Base-by-base conservation (phyloP, 768 basidiomycete species). In the Kwoniella sp. region DNA sequence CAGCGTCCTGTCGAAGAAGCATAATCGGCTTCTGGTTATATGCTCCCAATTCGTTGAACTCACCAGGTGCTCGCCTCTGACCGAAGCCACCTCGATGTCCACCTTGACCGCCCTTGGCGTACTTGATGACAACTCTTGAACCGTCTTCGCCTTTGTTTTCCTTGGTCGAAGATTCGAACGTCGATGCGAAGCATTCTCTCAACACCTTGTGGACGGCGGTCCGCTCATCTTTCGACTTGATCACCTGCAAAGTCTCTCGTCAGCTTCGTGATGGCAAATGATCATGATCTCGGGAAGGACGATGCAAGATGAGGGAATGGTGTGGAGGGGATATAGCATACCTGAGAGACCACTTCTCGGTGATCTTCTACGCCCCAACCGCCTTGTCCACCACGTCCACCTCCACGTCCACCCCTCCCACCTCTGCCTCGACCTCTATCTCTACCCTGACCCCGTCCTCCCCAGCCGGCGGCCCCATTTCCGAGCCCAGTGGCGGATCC, bases 191-290 rank as follows among this genome's bases (percentile, higher is more conserved):
- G 20, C 91, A 78, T 69, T 89, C 87, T 63, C 96, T 87, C 55
- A 99, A 83, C 15, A 84, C 82, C 79, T 90, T 85, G 78, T 99
- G 96, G 66, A 97, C 85, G 1, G 86, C 86, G 1, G 91, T 92
- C 28, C 96, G 87, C 4, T 85, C 86, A 37, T 86, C 85, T 81
- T 98, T 98, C 7, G 88, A 89, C 25, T 84, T 77, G 53, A 99
- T 94, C 11, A 91, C 89, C 93, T 96, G 8, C 3, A 37, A 53
- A 51, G 8, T 23, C 9, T 11, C 9, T 45, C 15, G 15, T 45
- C 41, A 45, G 41, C 15, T 47, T 28, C 30, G 23, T 22, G 15
- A 50, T 26, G 51, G 63, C 50, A 12, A 2, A 56, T 41, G 57
- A n/a, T 25, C 25, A 8, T 25, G 28, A 8, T 52, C 50, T 11